phyloP scores from a whole-genome alignment of 2,329 filamentous ascomycete species.

The Clarireedia sp. region DNA sequence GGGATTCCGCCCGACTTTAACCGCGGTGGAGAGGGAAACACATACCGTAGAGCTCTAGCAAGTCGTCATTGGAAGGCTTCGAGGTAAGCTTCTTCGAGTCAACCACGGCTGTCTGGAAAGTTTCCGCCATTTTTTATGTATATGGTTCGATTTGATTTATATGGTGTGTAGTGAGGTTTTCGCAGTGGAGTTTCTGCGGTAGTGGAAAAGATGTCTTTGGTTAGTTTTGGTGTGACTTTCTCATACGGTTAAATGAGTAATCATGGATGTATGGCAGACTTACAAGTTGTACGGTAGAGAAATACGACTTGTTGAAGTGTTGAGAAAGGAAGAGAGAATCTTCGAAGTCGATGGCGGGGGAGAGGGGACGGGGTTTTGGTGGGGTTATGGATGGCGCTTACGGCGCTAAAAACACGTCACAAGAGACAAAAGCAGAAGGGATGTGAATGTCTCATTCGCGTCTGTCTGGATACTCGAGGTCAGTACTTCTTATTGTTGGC shows the following conservation, averaged over 20 bases:
- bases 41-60: constrained; percentile 39
- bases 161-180: background rate
- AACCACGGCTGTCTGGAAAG: constrained; percentile 47
- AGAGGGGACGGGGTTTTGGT: background rate
- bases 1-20: background rate
- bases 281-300: background rate
- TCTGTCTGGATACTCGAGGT: background rate
- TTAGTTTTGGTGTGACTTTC: too few relatives aligned
- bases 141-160: background rate
- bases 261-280: background rate
- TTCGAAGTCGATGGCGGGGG: background rate
- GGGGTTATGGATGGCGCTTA: background rate
- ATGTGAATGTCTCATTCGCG: too few relatives aligned
- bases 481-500: too few relatives aligned
- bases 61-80: constrained; percentile 56
- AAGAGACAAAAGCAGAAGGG: background rate
- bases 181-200: background rate
- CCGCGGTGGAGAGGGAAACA: background rate
- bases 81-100: constrained; percentile 61
- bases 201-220: background rate
- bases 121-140: constrained; percentile 8
- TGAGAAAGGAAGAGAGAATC: background rate
- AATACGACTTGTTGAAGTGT: background rate
- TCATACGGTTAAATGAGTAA: too few relatives aligned
- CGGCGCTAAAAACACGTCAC: background rate